Percentiles rank a stretch among this genome's conserved stretches.
These are phyloP conservation scores for Pisolithus tinctorius DNA, from an alignment of 768 basidiomycete genomes.

Conservation along the genomic window DNA sequence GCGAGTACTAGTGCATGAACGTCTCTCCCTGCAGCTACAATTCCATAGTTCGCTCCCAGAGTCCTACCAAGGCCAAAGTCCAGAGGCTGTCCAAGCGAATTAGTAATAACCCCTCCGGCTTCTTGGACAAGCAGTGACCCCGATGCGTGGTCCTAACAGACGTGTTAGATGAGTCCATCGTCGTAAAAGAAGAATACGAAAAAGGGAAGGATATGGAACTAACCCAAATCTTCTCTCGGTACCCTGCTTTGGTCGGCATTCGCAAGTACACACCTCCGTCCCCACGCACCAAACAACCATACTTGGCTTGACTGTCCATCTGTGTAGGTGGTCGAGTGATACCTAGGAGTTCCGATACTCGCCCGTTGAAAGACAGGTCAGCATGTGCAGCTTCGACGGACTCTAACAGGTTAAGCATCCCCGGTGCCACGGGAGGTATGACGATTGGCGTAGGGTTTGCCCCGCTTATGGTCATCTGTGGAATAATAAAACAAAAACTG, in stretches of 20 bases:
- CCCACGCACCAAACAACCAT: constrained; percentile 77
- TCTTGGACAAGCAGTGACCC: constrained; percentile 82
- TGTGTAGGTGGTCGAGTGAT: constrained; percentile 61
- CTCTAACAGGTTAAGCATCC: constrained; percentile 69
- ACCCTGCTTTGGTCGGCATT: constrained; percentile 72
- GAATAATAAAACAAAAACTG: not conserved
- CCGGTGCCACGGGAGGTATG: constrained; percentile 39
- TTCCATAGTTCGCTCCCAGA: constrained; percentile 79
- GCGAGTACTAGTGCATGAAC: constrained; percentile 63
- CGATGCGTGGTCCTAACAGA: constrained; percentile 77
- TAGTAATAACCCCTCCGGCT: constrained; percentile 83
- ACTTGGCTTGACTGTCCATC: constrained; percentile 98
- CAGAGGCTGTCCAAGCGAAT: constrained; percentile 71
- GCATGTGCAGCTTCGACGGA: constrained; percentile 90
- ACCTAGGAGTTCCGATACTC: constrained; percentile 59
- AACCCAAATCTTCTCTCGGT: constrained; percentile 96
- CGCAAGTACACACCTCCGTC: constrained; percentile 80
- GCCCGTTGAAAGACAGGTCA: constrained; percentile 78
- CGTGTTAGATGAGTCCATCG: not conserved
- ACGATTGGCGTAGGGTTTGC: constrained; percentile 40
- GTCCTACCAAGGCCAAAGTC: constrained; percentile 86
- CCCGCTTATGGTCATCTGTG: constrained; percentile 48
- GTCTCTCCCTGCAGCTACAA: constrained; percentile 74
- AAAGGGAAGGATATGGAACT: constrained; percentile 5
- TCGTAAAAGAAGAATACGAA: not conserved